Conservation (phyloP, 805 yeast genomes). For the Yamadazyma philogaea region DNA sequence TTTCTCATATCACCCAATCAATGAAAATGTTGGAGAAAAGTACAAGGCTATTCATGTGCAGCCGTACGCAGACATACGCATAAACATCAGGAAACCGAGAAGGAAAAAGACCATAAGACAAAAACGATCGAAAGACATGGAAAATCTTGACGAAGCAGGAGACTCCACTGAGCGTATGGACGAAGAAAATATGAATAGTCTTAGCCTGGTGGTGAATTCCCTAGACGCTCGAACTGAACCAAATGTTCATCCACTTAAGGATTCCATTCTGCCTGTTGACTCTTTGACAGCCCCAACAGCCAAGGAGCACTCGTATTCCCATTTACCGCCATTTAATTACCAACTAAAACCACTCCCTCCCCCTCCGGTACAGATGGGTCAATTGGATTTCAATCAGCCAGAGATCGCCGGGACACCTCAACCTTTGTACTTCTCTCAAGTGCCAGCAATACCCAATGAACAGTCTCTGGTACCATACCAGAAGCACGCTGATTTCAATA, state of each 20-base stretch:
- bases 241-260: too few relatives aligned
- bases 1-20: constrained; percentile 39
- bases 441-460: not conserved
- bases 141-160: not conserved
- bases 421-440: not conserved
- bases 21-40: constrained; percentile 26
- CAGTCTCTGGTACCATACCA: not conserved
- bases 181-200: not conserved
- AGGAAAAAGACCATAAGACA: not conserved
- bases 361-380: constrained; percentile 3
- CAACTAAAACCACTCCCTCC: constrained; percentile 1
- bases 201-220: not conserved
- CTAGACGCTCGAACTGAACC: not conserved
- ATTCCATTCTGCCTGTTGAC: not conserved
- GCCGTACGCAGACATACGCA: constrained; percentile 37
- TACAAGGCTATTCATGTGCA: constrained; percentile 24
- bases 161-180: not conserved
- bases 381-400: not conserved
- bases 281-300: not conserved
- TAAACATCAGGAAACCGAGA: constrained; percentile 11
- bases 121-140: not conserved
- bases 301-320: constrained; percentile 1
- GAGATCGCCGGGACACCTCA: not conserved
- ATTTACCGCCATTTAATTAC: constrained; percentile 2
- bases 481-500: not conserved